Conservation (phyloP, 805 yeast species). For the Schwanniomyces polymorphus region DNA sequence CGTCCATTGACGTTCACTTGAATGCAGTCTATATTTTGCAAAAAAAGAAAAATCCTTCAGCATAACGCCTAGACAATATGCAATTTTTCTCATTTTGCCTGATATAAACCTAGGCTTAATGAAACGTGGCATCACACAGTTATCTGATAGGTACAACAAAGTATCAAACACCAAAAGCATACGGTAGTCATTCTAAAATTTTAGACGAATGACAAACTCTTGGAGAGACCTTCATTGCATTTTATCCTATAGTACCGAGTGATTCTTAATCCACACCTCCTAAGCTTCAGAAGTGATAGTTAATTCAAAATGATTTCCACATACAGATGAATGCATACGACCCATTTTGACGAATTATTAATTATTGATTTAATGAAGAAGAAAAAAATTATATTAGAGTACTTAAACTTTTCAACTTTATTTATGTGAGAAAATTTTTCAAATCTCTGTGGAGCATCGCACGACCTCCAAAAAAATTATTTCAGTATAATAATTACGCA, state of each 20-base stretch:
- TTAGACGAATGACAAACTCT: constrained; percentile 17
- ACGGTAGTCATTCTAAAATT: constrained; percentile 8
- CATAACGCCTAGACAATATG: not conserved
- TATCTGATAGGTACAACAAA: constrained; percentile 3
- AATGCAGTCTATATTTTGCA: not conserved
- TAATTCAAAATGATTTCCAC: constrained; percentile 36
- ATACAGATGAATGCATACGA: constrained; percentile 98
- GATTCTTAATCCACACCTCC: constrained; percentile 8
- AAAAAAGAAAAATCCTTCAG: not conserved
- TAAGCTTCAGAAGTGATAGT: constrained; percentile 14
- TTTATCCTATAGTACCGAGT: constrained; percentile 5
- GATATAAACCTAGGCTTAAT: constrained; percentile 16
- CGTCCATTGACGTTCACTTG: not conserved
- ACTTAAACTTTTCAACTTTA: constrained; percentile 8
- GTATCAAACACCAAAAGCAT: constrained; percentile 26
- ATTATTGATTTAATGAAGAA: constrained; percentile 11
- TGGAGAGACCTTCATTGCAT: constrained; percentile 24
- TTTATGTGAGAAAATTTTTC: not conserved
- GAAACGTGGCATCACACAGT: constrained; percentile 58
- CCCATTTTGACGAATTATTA: constrained; percentile 79
- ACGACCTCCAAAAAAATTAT: constrained; percentile 16
- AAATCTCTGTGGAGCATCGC: not conserved
- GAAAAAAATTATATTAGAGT: constrained; percentile 6
- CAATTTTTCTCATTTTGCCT: not conserved
- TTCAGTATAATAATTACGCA: constrained; percentile 1